Base-by-base conservation (phyloP, 163 green algal species). In the Scenedesmus sp. region DNA sequence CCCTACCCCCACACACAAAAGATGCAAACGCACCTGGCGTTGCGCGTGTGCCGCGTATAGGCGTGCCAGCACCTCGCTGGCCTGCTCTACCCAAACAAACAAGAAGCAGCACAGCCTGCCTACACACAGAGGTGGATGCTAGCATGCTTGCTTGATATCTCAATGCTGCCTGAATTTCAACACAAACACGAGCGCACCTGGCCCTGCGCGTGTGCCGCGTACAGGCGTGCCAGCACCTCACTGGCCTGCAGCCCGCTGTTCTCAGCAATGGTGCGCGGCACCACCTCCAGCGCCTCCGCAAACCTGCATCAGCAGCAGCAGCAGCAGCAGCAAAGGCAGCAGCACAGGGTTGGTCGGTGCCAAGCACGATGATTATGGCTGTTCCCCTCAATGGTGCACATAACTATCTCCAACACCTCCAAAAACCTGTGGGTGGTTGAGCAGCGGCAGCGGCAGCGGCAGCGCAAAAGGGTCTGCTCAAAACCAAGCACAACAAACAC, bases 221-320 rank as follows among this genome's bases (percentile, higher is more conserved):
- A 97, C 15, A 99, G 94, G 18, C 91, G 91, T 0, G 95, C 96
- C n/a, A 99, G 57, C 12, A 96, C 96, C 74, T 99, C 97, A 0
- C 95, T 99, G 12, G 98, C 97, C 90, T 98, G 95, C 13, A 99
- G 93, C 1, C 98, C 98, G 20, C 94, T 96, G 95, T 99, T 99
- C 94, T 99, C 98, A 1, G 98, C 97, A 77, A 99, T 96, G 66
- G 95, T 98, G 70, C 96, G 81, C 13, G 96, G 94, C 74, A 97
- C 94, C 52, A 98, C 96, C 95, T 99, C 98, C 59, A 99, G 96
- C 16, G 98, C 95, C 88, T 99, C 97, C 3, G 97, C 98, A 91
- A 97, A 99, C 90, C 98, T 98, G 34, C 66, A 26, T 1, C 70
- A 79, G 70, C 70, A 79, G 70, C 70, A 79, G 70, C 70, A 79